Conservation (phyloP, 768 basidiomycete species). For the Coprinopsis sp. region DNA sequence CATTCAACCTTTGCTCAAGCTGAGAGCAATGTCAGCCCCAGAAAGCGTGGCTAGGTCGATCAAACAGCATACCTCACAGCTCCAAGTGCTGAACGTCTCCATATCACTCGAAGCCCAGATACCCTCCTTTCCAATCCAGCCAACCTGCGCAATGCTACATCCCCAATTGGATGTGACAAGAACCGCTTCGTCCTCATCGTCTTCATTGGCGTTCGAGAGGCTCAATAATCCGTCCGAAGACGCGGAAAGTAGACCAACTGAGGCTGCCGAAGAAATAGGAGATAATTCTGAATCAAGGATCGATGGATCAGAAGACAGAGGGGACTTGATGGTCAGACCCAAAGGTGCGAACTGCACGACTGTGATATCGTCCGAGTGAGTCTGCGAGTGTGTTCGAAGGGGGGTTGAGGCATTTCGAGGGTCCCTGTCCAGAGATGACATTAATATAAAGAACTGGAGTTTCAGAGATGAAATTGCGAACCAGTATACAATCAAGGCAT, state of each 20-base stretch:
- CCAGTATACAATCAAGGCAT: conserved; percentile 85
- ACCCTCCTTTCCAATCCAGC: conserved; percentile 44
- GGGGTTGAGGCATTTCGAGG: conserved; percentile 70
- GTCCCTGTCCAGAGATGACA: conserved; percentile 54
- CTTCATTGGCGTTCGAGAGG: conserved; percentile 64
- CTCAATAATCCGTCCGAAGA: conserved; percentile 84
- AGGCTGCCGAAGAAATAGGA: too few relatives aligned
- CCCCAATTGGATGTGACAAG: conserved; percentile 83
- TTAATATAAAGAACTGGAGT: conserved; percentile 2
- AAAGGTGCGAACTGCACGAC: conserved; percentile 50
- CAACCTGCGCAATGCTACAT: conserved; percentile 72
- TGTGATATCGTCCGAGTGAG: conserved; percentile 93
- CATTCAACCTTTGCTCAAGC: conserved; percentile 54
- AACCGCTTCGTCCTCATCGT: conserved; percentile 85
- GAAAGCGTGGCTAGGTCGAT: neutral
- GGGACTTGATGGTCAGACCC: conserved; percentile 3
- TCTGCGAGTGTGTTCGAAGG: conserved; percentile 72
- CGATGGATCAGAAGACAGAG: neutral
- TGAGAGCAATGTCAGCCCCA: conserved; percentile 26
- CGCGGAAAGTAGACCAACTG: conserved; percentile 61
- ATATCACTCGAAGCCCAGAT: conserved; percentile 91
- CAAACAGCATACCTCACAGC: conserved; percentile 48
- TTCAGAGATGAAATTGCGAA: conserved; percentile 21
- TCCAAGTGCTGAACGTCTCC: conserved; percentile 91
- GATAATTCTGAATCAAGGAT: neutral